A percentile compares a stretch with the other conserved stretches of the same genome.
phyloP scores from a whole-genome alignment of 1,139 yeast genomes.

The Lodderomyces beijingensis region DNA sequence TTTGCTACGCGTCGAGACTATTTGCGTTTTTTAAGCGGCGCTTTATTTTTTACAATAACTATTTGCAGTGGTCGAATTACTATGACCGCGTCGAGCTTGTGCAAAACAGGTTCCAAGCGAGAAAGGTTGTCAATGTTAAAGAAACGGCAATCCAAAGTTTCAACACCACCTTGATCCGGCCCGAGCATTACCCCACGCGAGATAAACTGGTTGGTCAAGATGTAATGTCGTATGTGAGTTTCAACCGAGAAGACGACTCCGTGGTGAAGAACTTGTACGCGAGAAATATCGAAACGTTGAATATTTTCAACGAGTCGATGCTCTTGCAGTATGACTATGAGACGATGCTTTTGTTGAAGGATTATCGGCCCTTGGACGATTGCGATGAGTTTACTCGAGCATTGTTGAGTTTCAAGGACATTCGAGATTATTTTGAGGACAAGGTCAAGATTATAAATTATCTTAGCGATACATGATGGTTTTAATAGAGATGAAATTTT shows the following conservation, averaged over 20 bases:
- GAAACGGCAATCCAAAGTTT: slow-evolving; percentile 27
- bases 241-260: slow-evolving; percentile 22
- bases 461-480: too few relatives aligned
- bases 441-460: slow-evolving; percentile 4
- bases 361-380: slow-evolving; percentile 22
- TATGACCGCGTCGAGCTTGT: slow-evolving; percentile 10
- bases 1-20: slow-evolving; percentile 23
- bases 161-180: slow-evolving; percentile 26
- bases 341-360: slow-evolving; percentile 23
- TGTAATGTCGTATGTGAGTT: slow-evolving; percentile 8
- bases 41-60: slow-evolving; percentile 16
- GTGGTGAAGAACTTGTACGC: slow-evolving; percentile 21
- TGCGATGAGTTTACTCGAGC: slow-evolving; percentile 3
- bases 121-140: slow-evolving; percentile 15
- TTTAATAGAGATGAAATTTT: too few relatives aligned
- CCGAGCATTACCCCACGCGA: slow-evolving; percentile 29
- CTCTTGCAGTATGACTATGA: slow-evolving; percentile 25
- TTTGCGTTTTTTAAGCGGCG: slow-evolving; percentile 25
- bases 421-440: slow-evolving; percentile 16
- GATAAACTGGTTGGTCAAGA: not conserved
- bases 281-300: slow-evolving; percentile 25
- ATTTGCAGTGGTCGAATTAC: slow-evolving; percentile 19
- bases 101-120: slow-evolving; percentile 14
- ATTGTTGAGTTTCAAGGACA: slow-evolving; percentile 9
- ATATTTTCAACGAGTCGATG: slow-evolving; percentile 19